Evolutionary conservation across 2,329 filamentous ascomycete genomes (phyloP), one percentile per base, ranked within the genome.

Genomic region (Cladobotryum mycophilum): DNA sequence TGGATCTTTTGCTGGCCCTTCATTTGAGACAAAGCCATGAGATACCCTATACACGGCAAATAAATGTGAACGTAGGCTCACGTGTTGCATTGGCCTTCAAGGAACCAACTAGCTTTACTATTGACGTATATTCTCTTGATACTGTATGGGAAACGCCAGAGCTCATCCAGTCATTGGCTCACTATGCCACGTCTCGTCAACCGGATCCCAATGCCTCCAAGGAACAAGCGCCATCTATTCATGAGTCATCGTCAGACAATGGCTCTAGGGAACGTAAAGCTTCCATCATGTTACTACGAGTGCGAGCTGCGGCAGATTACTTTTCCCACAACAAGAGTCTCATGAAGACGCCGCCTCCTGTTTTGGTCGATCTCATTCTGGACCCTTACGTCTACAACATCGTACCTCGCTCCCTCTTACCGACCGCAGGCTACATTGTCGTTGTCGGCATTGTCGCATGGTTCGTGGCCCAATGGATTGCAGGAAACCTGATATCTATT

Each of bases 381-480:
- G 93, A 97, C 67, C 90, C 90, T 1, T 97, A 85, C 63, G 54
- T 95, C 38, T 70, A 85, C 61, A 93, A 95, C 70, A 63, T 90
- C 14, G 76, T 97, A 47, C 93, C 93, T 12, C 76, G 75, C 47
- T 95, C 90, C 4, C 73, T 97, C 14, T 61, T 86, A 18, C 84
- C 88, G 17, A 92, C 86, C 2, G 81, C 80, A 12, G 71, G 70
- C 35, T 95, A 90, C 67, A 76, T 95, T 48, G 60, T 76, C 4
- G 57, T 79, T 3, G 76, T 95, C 48, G 81, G 82, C n/a, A 54
- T 69, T 22, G 56, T 64, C 36, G 71, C 71, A 3, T 75, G 68
- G 67, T 67, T 74, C 48, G 59, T 76, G n/a, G 72, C 75, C 36
- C 64, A 60, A 51, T 62, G 62, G 52, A 60, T 64, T 17, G 61